Percentiles rank a stretch among this genome's conserved stretches.
These are phyloP conservation scores for Halenospora varia DNA, from an alignment of 495 filamentous ascomycete genomes.

Conservation along the genomic window DNA sequence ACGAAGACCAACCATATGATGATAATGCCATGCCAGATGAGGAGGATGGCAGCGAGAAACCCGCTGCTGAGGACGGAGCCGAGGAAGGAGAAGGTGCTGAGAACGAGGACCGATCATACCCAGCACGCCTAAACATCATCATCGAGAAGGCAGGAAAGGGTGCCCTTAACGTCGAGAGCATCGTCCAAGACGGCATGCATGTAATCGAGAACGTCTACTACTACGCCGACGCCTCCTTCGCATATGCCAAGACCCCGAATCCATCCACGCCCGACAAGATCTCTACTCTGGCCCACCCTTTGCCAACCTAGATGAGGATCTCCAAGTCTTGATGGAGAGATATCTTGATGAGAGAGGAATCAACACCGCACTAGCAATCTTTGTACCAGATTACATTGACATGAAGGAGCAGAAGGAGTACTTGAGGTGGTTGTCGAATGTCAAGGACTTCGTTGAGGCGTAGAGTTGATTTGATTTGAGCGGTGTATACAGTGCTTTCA, in stretches of 20 bases:
- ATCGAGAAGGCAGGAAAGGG: constrained; percentile 81
- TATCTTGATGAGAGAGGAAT: constrained; percentile 94
- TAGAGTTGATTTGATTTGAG: constrained; percentile 39
- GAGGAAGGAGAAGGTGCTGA: constrained; percentile 34
- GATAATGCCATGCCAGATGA: constrained; percentile 40
- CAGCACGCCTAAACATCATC: constrained; percentile 78
- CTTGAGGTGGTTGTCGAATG: constrained; percentile 78
- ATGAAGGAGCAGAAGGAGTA: constrained; percentile 99
- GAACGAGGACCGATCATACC: constrained; percentile 59
- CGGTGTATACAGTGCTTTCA: constrained; percentile 1
- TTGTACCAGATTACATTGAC: constrained; percentile 95
- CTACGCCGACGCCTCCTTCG: constrained; percentile 69
- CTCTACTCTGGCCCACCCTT: constrained; percentile 92
- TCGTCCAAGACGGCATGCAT: constrained; percentile 82
- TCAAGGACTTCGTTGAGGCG: constrained; percentile 73
- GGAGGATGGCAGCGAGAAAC: constrained; percentile 20
- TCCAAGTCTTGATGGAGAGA: constrained; percentile 86
- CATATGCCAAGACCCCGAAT: constrained; percentile 46
- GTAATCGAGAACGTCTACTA: constrained; percentile 89
- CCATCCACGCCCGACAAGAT: constrained; percentile 53
- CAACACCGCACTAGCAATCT: constrained; percentile 79
- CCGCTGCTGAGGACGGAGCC: constrained; percentile 20
- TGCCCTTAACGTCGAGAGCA: constrained; percentile 80
- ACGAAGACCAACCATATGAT: constrained; percentile 56
- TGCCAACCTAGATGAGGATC: constrained; percentile 89